These are phyloP conservation scores for Penicillium herquei DNA, from an alignment of 495 filamentous ascomycete species.

Conservation along the genomic window DNA sequence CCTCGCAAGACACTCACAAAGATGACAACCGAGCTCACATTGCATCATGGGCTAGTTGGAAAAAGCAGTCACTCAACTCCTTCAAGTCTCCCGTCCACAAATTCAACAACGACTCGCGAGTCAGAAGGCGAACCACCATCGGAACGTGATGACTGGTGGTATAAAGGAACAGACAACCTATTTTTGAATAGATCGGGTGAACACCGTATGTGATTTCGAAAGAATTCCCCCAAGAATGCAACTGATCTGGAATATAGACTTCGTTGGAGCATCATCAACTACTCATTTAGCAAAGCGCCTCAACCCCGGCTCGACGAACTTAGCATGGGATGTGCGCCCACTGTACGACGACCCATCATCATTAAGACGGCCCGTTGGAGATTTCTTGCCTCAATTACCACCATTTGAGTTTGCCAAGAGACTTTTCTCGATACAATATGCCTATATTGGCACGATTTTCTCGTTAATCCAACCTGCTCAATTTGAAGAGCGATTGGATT, in stretches of 20 bases:
- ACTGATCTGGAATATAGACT: constrained; percentile 21
- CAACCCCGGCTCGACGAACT: constrained; percentile 31
- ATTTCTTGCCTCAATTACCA: constrained; percentile 35
- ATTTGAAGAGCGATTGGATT: constrained; percentile 41
- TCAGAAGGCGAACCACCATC: constrained; percentile 20
- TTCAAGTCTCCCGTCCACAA: constrained; percentile 10
- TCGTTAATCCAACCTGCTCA: constrained; percentile 42
- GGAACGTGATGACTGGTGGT: constrained; percentile 44
- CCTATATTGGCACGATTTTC: constrained; percentile 53
- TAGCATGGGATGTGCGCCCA: constrained; percentile 42
- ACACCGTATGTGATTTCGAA: constrained; percentile 24
- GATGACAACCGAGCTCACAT: background rate
- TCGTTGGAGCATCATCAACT: constrained; percentile 34
- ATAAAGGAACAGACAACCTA: constrained; percentile 36
- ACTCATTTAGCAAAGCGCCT: constrained; percentile 36
- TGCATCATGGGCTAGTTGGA: background rate
- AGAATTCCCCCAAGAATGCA: background rate
- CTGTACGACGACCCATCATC: constrained; percentile 39
- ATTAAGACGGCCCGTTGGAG: constrained; percentile 25
- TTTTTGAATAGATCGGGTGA: constrained; percentile 37
- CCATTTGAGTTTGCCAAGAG: constrained; percentile 45
- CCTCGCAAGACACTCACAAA: background rate
- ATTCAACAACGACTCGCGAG: constrained; percentile 10
- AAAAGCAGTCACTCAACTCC: background rate
- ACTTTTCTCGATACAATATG: constrained; percentile 48